phyloP scores from a whole-genome alignment of 108 stramenopile genomes.

The Epithemia pelagica region DNA sequence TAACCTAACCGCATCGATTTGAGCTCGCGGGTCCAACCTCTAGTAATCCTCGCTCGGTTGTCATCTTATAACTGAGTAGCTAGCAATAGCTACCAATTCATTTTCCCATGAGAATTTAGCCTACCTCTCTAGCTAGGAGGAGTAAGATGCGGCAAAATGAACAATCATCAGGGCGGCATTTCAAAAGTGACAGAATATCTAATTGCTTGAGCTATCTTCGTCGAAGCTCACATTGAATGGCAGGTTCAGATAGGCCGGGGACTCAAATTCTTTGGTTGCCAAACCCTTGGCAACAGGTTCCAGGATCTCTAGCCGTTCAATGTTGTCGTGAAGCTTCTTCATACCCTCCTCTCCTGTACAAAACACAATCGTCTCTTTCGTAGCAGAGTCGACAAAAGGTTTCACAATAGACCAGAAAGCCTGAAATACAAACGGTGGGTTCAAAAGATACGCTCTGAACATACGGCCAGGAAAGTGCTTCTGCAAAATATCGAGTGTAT shows the following conservation, averaged over 20 bases:
- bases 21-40: too few relatives aligned
- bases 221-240: slow-evolving; percentile 62
- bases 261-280: slow-evolving; percentile 36
- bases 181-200: too few relatives aligned
- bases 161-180: too few relatives aligned
- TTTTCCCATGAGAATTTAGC: too few relatives aligned
- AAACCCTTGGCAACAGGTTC: slow-evolving; percentile 61
- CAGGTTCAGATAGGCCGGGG: slow-evolving; percentile 52
- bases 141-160: too few relatives aligned
- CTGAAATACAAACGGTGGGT: slow-evolving; percentile 79
- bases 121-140: too few relatives aligned
- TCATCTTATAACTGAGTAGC: too few relatives aligned
- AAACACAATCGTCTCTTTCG: slow-evolving; percentile 83
- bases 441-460: slow-evolving; percentile 70
- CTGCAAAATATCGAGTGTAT: slow-evolving; percentile 81
- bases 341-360: slow-evolving; percentile 30
- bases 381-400: slow-evolving; percentile 81
- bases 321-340: slow-evolving; percentile 38
- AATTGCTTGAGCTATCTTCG: too few relatives aligned
- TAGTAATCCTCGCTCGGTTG: too few relatives aligned
- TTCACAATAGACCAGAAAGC: slow-evolving; percentile 78
- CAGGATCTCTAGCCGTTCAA: slow-evolving; percentile 15
- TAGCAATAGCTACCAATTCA: too few relatives aligned
- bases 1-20: too few relatives aligned
- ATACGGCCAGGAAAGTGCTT: slow-evolving; percentile 87